A percentile compares a stretch with the other conserved stretches of the same genome.
Conservation (phyloP, 2,329 filamentous ascomycete species). For the Chaetomiaceae sp. region DNA sequence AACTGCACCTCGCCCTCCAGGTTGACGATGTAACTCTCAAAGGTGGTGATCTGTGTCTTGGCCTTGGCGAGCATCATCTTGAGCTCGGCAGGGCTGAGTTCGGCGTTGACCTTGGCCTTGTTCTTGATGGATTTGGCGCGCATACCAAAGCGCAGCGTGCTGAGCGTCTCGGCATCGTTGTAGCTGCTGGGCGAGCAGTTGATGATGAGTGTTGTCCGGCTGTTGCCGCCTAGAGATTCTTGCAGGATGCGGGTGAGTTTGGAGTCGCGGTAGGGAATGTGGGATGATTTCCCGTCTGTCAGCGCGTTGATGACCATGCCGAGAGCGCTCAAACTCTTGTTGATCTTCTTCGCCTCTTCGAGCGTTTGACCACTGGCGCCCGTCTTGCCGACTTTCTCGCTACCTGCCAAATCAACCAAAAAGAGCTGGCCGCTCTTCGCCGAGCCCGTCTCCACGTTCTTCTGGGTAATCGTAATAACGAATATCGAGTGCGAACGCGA, state of each 20-base stretch:
- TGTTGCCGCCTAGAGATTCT: slow-evolving; percentile 96
- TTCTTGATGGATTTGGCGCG: slow-evolving; percentile 99
- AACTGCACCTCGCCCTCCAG: slow-evolving; percentile 78
- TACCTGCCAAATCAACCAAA: slow-evolving; percentile 95
- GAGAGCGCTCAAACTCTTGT: slow-evolving; percentile 96
- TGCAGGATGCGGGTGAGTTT: slow-evolving; percentile 96
- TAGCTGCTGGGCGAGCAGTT: slow-evolving; percentile 99
- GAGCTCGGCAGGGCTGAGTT: slow-evolving; percentile 91
- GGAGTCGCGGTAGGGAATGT: slow-evolving; percentile 94
- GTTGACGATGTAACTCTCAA: slow-evolving; percentile 76
- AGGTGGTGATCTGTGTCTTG: slow-evolving; percentile 80
- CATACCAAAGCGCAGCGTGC: slow-evolving; percentile 90
- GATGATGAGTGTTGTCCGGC: slow-evolving; percentile 95
- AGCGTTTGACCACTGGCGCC: slow-evolving; percentile 94
- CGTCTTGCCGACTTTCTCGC: slow-evolving; percentile 97
- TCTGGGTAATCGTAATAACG: slow-evolving; percentile 93
- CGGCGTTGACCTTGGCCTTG: slow-evolving; percentile 99
- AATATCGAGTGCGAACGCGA: slow-evolving; percentile 98
- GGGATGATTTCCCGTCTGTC: slow-evolving; percentile 93
- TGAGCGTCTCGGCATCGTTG: slow-evolving; percentile 90
- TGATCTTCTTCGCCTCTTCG: slow-evolving; percentile 99
- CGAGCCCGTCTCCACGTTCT: slow-evolving; percentile 93
- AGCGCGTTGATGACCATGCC: slow-evolving; percentile 99
- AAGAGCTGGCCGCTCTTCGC: slow-evolving; percentile 95
- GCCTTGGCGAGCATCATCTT: slow-evolving; percentile 90